Conservation (phyloP, 805 yeast genomes). For the Henningerozyma blattae region DNA sequence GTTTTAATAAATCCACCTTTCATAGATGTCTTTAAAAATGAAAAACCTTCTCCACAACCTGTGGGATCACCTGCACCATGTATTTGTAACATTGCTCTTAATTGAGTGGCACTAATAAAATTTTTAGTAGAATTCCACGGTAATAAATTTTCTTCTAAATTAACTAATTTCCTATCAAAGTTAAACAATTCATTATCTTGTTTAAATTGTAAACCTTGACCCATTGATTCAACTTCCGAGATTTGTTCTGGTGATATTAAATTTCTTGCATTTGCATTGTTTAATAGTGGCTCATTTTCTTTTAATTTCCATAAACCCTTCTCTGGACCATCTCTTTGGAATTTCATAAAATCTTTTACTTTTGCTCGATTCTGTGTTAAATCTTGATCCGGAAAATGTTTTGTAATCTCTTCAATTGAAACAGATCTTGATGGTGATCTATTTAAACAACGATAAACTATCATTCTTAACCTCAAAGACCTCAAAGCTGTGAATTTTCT, state of each 20-base stretch:
- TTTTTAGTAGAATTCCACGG: constrained; percentile 93
- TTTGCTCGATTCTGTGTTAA: constrained; percentile 96
- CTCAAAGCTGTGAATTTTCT: constrained; percentile 89
- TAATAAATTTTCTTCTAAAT: constrained; percentile 73
- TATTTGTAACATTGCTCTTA: constrained; percentile 91
- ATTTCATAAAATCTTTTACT: constrained; percentile 94
- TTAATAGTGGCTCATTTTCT: constrained; percentile 51
- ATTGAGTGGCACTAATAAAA: constrained; percentile 87
- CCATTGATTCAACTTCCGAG: constrained; percentile 80
- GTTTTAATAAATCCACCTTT: constrained; percentile 69
- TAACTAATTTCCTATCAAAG: constrained; percentile 37
- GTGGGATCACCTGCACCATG: constrained; percentile 94
- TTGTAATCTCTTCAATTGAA: constrained; percentile 75
- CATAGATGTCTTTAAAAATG: constrained; percentile 84
- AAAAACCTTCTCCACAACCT: constrained; percentile 80
- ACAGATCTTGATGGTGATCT: constrained; percentile 61
- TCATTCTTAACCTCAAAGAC: constrained; percentile 84
- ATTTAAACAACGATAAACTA: constrained; percentile 79
- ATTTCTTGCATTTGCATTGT: constrained; percentile 62
- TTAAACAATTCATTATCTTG: constrained; percentile 64
- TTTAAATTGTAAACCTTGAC: constrained; percentile 76
- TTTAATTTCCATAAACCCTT: constrained; percentile 93
- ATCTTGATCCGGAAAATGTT: constrained; percentile 92
- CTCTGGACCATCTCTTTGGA: constrained; percentile 85
- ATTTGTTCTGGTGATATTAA: constrained; percentile 90